Base-by-base conservation (phyloP, 768 basidiomycete genomes). In the Mycena galopus region DNA sequence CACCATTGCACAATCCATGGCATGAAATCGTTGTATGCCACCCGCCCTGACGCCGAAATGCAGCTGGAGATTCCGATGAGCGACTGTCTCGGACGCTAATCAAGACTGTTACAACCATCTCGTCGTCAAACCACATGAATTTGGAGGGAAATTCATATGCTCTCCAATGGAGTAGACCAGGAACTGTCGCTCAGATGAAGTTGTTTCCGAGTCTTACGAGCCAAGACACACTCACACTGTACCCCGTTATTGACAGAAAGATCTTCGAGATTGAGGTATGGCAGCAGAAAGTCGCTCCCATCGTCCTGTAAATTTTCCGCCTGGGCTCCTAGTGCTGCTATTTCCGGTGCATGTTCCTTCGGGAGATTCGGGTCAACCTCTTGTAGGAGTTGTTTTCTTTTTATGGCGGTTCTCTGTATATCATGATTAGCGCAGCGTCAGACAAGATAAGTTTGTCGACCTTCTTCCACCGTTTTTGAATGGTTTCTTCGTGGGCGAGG, bases 221-320 rank as follows among this genome's bases (percentile, higher is more conserved):
- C 2, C 7, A 39, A 16, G 4, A 6, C 12, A 6, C 3, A 39
- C 65, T 23, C 32, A 72, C 71, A 72, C 32, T 66, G 59, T 3
- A n/a, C 47, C 3, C 71, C 65, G 51, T 72, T 72, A 47, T 72
- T 72, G 9, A 61, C 44, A 11, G 59, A 33, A 19, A 72, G 65
- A 50, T 72, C 71, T 23, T 66, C 71, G 12, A 72, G 58, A 35
- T 72, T 72, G n/a, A 66, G 39, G 62, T 72, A 67, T n/a, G 70
- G 70, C 23, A 71, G 35, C 12, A 32, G 25, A 53, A 71, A 66
- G 19, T 39, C 44, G 4, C 55, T 50, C 14, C 12, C 10, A 2
- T 42, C 50, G 32, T 50, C 53, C 53, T 42, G 51, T 17, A 44
- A 11, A 44, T 6, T 44, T 5, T 12, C 39, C 14, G 51, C 17